Evolutionary conservation across 164 flowering plant genomes (phyloP).

Genomic region (Santalum album): DNA sequence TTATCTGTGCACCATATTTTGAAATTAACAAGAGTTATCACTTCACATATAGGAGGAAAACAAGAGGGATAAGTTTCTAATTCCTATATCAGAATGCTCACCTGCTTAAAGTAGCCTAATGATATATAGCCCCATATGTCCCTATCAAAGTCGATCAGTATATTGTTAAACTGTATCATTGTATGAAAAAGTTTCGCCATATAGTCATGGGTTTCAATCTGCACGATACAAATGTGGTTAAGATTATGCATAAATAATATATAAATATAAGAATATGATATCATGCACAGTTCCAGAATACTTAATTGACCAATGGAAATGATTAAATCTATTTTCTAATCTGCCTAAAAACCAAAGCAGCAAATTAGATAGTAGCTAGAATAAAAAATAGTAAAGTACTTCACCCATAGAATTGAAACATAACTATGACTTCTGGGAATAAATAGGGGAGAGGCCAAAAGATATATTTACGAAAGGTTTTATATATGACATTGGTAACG

Average conservation of each 20-base stretch:
- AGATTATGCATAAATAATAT: not conserved
- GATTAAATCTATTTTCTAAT: too few species aligned
- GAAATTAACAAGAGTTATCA: not conserved
- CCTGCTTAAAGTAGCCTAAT: constrained; percentile 88
- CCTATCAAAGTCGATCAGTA: constrained; percentile 77
- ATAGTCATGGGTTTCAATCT: constrained; percentile 97
- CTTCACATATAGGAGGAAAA: not conserved
- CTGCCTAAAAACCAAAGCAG: too few species aligned
- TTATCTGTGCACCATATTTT: constrained; percentile 38
- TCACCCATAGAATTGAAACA: not conserved
- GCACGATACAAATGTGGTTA: constrained; percentile 15
- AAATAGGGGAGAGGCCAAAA: not conserved
- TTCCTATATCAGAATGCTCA: constrained; percentile 13
- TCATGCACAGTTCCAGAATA: too few species aligned
- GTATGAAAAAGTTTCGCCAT: constrained; percentile 79
- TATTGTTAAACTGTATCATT: constrained; percentile 59
- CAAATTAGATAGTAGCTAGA: too few species aligned
- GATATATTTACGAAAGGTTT: not conserved
- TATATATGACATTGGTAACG: not conserved
- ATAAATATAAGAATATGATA: not conserved
- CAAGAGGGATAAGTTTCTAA: not conserved
- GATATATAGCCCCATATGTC: constrained; percentile 91
- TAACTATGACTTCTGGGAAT: too few species aligned
- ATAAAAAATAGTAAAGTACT: too few species aligned
- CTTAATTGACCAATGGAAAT: too few species aligned